A percentile compares a stretch with the other conserved stretches of the same genome.
Evolutionary conservation across 1,284 basidiomycete genomes (phyloP).

Genomic region (Xerocomus nothofagi): DNA sequence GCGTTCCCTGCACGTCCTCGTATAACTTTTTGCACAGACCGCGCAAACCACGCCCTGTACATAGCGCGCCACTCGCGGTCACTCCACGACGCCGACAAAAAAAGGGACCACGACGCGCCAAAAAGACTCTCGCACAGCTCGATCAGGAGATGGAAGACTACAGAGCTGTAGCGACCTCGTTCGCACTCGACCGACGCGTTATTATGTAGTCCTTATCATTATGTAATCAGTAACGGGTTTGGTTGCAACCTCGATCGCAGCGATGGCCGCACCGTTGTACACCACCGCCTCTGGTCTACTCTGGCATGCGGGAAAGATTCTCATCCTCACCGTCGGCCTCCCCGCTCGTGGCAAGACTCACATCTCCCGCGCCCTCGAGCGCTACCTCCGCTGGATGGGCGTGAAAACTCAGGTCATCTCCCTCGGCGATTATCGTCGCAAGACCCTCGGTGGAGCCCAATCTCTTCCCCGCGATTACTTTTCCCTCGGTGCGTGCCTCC

Average conservation of each 20-base stretch:
- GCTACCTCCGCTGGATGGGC: slow-evolving; percentile 97
- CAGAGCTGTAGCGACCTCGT: slow-evolving; percentile 51
- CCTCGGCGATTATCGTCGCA: slow-evolving; percentile 91
- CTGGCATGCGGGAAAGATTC: slow-evolving; percentile 93
- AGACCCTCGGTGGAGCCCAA: slow-evolving; percentile 85
- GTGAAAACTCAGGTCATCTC: slow-evolving; percentile 95
- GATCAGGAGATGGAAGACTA: slow-evolving; percentile 77
- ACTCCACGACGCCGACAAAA: slow-evolving; percentile 39
- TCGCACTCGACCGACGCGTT: slow-evolving; percentile 10
- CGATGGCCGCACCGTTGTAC: slow-evolving; percentile 86
- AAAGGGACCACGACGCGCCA: slow-evolving; percentile 66
- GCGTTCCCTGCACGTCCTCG: background rate
- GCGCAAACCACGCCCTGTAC: slow-evolving; percentile 24
- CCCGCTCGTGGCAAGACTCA: slow-evolving; percentile 97
- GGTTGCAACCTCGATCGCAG: slow-evolving; percentile 58
- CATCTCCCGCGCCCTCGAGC: slow-evolving; percentile 91
- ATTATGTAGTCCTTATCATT: slow-evolving; percentile 7
- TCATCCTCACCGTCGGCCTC: slow-evolving; percentile 89
- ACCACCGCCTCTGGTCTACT: slow-evolving; percentile 82
- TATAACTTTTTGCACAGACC: slow-evolving; percentile 7
- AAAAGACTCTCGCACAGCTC: slow-evolving; percentile 54
- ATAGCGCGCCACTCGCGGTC: slow-evolving; percentile 17
- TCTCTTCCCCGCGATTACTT: slow-evolving; percentile 93
- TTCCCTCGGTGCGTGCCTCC: slow-evolving; percentile 58
- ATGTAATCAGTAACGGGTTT: slow-evolving; percentile 22